Evolutionary conservation across 139 green algal species (phyloP).

Genomic region (Raphidocelis subcapitata): DNA sequence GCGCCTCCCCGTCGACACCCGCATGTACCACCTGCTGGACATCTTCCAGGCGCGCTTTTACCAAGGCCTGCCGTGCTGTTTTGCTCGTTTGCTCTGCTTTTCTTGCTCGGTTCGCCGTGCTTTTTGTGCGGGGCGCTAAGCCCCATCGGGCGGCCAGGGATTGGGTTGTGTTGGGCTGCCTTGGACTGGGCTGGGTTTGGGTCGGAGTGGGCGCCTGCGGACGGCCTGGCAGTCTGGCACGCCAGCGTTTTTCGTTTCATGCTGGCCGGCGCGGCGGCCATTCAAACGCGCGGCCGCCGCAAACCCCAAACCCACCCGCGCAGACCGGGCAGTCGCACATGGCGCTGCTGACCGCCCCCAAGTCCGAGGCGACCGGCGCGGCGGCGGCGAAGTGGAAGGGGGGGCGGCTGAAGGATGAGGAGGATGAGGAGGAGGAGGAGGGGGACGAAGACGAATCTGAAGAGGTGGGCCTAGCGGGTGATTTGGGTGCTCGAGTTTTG

Average conservation of each 20-base stretch:
- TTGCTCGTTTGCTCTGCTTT: background rate
- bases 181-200: no score
- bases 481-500: no score
- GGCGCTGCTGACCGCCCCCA: conserved; percentile 53
- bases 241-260: background rate
- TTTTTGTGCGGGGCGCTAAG: no score
- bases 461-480: no score
- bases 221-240: no score
- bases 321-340: conserved; percentile 77
- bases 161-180: no score
- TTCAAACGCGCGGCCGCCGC: background rate
- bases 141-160: no score
- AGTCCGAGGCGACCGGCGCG: background rate
- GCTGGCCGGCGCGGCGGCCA: background rate
- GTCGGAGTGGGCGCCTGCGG: no score
- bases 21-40: conserved; percentile 74
- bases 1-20: conserved; percentile 14
- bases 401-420: background rate
- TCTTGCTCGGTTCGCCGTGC: no score
- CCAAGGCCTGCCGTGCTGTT: no score
- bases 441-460: background rate
- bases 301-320: background rate
- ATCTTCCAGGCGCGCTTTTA: conserved; percentile 59
- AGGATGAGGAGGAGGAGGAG: background rate
- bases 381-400: background rate